These are phyloP conservation scores for Aspergillus sclerotiicarbonarius DNA, from an alignment of 495 filamentous ascomycete genomes.

Conservation along the genomic window DNA sequence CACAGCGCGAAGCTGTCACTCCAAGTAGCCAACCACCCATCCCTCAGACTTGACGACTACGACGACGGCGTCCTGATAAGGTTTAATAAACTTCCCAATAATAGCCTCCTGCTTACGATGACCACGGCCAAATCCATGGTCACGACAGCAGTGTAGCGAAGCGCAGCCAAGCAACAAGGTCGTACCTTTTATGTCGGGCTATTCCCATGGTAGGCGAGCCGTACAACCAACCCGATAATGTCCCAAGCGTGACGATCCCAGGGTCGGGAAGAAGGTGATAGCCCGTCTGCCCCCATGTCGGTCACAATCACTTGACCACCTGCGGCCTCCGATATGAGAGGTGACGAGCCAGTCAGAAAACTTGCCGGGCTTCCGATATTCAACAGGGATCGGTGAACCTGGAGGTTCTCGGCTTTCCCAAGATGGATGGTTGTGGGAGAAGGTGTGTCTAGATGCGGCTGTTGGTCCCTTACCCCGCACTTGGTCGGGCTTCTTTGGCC, in stretches of 20 bases:
- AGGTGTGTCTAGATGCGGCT: not conserved
- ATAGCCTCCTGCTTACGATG: not conserved
- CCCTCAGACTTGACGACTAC: too few relatives aligned
- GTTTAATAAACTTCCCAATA: not conserved
- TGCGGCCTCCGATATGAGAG: not conserved
- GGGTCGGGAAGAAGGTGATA: not conserved
- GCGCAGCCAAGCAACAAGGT: not conserved
- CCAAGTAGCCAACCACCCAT: too few relatives aligned
- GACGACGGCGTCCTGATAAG: not conserved
- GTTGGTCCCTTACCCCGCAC: constrained; percentile 7
- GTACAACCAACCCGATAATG: not conserved
- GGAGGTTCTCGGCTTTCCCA: not conserved
- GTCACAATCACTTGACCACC: not conserved
- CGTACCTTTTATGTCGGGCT: not conserved
- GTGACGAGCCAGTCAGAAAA: not conserved
- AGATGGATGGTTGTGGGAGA: not conserved
- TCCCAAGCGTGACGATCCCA: not conserved
- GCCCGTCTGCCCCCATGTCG: not conserved
- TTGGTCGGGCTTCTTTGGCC: not conserved
- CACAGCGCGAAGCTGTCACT: too few relatives aligned
- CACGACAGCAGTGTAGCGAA: not conserved
- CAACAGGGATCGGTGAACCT: not conserved
- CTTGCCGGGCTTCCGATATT: constrained; percentile 1
- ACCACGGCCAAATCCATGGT: not conserved
- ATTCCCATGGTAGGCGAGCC: not conserved